phyloP scores from a whole-genome alignment of 805 yeast genomes.

The Metschnikowia lunata region DNA sequence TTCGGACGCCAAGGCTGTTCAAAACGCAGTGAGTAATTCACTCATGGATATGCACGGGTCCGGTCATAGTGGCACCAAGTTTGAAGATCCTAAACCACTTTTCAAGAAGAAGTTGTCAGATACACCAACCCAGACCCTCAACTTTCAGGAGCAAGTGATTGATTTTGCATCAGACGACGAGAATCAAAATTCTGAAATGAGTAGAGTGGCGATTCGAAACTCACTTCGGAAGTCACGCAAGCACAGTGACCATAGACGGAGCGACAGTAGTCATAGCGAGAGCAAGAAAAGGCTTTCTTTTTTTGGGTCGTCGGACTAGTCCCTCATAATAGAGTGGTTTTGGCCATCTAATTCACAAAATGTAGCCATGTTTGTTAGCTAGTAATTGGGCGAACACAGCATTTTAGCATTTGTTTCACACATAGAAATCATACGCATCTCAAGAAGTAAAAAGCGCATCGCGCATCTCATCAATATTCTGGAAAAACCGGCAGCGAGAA shows the following conservation, averaged over 20 bases:
- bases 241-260: slow-evolving; percentile 26
- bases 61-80: slow-evolving; percentile 8
- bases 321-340: too few species aligned
- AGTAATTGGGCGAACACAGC: too few species aligned
- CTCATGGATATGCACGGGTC: slow-evolving; percentile 22
- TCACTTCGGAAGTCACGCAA: slow-evolving; percentile 32
- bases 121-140: slow-evolving; percentile 26
- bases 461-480: background rate
- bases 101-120: slow-evolving; percentile 32
- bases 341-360: too few species aligned
- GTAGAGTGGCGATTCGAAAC: slow-evolving; percentile 36
- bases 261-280: slow-evolving; percentile 24
- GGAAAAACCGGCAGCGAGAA: background rate
- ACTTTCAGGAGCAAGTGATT: slow-evolving; percentile 40
- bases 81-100: slow-evolving; percentile 19
- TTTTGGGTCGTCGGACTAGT: slow-evolving; percentile 15
- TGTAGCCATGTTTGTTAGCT: too few species aligned
- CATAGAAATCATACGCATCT: too few species aligned
- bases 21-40: background rate
- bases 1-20: background rate
- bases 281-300: slow-evolving; percentile 23
- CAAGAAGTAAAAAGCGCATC: background rate
- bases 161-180: slow-evolving; percentile 47
- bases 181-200: slow-evolving; percentile 34
- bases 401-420: too few species aligned